Conservation (phyloP, 306 rosid species). For the Astragalus glycyphyllos region DNA sequence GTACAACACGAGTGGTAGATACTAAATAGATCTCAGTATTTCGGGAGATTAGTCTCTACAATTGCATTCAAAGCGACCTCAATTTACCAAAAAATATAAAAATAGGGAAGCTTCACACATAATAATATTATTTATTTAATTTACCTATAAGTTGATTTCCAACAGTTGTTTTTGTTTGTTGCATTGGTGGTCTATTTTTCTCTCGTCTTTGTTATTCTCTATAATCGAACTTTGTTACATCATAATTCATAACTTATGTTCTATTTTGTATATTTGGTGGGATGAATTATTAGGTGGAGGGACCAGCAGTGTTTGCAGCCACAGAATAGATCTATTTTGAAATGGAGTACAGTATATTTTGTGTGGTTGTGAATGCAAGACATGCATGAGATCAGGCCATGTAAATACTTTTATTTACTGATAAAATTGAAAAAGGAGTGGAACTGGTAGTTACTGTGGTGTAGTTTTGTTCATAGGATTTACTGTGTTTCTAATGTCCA, state of each 20-base stretch:
- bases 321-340: conserved; percentile 50
- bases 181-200: background rate
- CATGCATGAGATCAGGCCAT: conserved; percentile 40
- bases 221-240: background rate
- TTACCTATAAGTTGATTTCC: background rate
- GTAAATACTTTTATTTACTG: conserved; percentile 40
- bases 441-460: conserved; percentile 2
- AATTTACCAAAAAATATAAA: too few species aligned
- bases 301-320: conserved; percentile 73
- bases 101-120: background rate
- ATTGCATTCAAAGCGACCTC: too few species aligned
- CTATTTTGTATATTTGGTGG: conserved; percentile 35
- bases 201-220: background rate
- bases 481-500: conserved; percentile 43
- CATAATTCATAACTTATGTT: background rate
- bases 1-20: too few species aligned
- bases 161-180: background rate
- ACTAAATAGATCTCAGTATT: too few species aligned
- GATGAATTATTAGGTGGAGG: conserved; percentile 81
- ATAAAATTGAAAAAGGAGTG: conserved; percentile 32
- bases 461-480: conserved; percentile 35
- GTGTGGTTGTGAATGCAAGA: conserved; percentile 40
- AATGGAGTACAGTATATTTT: conserved; percentile 28
- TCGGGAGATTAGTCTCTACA: too few species aligned
- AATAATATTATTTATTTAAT: conserved; percentile 2